Base-by-base conservation (phyloP, 2,329 filamentous ascomycete species). In the Nemania sp. region DNA sequence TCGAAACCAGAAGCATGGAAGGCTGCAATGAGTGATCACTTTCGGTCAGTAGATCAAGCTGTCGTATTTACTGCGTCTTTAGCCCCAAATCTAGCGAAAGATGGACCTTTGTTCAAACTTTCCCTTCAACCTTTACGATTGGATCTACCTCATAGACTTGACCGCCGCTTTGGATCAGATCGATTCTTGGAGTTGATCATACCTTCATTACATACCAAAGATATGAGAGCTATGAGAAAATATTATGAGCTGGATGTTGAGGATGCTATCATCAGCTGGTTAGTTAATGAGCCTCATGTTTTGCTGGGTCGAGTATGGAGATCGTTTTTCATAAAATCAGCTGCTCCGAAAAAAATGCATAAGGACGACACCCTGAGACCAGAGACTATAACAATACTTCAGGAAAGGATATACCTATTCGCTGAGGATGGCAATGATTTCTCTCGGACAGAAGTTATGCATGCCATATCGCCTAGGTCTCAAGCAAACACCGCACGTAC, bases 151-250 rank as follows among this genome's bases (percentile, higher is more conserved):
- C 75, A 83, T 64, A 78, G 83, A 1, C 66, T 86, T 0, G 70
- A 71, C 17, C 76, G 83, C 11, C 77, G 77, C 4, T 84, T 84
- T 58, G 82, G 83, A 0, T 68, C 76, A 0, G 82, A 86, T 57
- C 75, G 83, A 0, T 85, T 85, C 40, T 56, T 86, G 1, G 80
- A 86, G 48, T 52, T 86, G 0, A 64, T 75, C 4, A 70, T 85
- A 5, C 82, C 83, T 0, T 67, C 61, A 0, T 44, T 56, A 0
- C 43, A 68, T 0, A 52, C 73, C 2, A 70, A 66, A 14, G 62
- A 74, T 1, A 63, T 72, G 3, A 66, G 68, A 0, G 58, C 67
- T 1, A 59, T 73, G 0, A 59, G 70, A 0, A 64, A 78, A 23
- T 37, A 33, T 5, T 37, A 50, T 8, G 39, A 51, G 26, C 17